Base-by-base conservation (phyloP, 768 basidiomycete genomes). In the Tricholoma matsutake region DNA sequence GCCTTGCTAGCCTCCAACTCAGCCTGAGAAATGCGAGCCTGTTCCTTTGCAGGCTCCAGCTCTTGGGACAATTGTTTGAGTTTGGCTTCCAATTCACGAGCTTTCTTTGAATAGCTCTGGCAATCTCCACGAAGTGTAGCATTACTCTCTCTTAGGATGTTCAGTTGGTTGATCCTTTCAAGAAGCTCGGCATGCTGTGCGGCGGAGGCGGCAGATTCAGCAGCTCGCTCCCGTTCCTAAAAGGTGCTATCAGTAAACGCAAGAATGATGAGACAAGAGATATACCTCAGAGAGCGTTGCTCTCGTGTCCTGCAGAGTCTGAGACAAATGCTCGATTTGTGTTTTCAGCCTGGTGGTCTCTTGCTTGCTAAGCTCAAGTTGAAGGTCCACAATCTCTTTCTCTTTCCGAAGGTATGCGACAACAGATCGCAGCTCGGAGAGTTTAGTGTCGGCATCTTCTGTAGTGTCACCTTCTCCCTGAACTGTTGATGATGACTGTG, bases 321-420 rank as follows among this genome's bases (percentile, higher is more conserved):
- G 86, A 14, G 81, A 79, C 43, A 93, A 71, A 66, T 90, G 87
- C 6, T 94, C 92, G 28, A 91, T 82, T 68, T 94, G 89, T 18
- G 83, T 75, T 71, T 89, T 91, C 56, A 92, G 72, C 4, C 92
- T 83, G 8, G 83, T 74, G 64, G 83, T 91, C 75, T 95, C 92
- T 61, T 89, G 81, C 66, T 83, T 81, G 78, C 87, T 83, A 53
- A 95, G 83, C 67, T 94, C 91, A 25, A 93, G 80, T 64, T 94
- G 92, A 32, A 94, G 82, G 65, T 96, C 93, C 49, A 92, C 88
- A 56, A 96, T 93, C 70, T 95, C 92, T 75, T 96, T 94, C 79
- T 95, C 94, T 68, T 89, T 92, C 43, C 94, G 83, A 34, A 96
- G 77, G 72, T 91, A 95, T 2, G 86, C 81, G 45, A 94, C 86